Evolutionary conservation across 306 rosid species (phyloP), one percentile per base, ranked within the genome.

Genomic region (Argentina anserina): DNA sequence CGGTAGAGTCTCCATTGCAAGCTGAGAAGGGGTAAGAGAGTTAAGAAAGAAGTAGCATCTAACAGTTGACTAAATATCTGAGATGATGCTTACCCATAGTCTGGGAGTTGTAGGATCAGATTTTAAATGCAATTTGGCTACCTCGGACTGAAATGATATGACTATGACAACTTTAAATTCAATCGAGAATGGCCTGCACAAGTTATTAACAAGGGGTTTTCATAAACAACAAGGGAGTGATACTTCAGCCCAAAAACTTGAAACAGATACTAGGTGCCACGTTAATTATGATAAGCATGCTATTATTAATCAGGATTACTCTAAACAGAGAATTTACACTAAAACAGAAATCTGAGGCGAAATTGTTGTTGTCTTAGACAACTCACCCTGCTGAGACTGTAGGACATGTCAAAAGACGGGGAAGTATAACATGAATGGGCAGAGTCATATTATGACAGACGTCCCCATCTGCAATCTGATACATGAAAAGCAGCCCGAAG

Each of bases 391-490:
- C 97, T 34, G 83, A 83, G 80, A 85, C 84, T 61, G 96, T 91
- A 1, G 98, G 95, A 78, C 97, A 91, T 6, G 97, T 91, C 87
- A 94, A 72, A 59, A 94, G 97, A 37, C 98, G 98, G 18, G 98
- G 95, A 76, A 86, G 90, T 73, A 88, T 73, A 45, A 82, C 87
- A 76, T 91, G 86, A 75, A 91, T 91, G 52, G 97, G 97, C 58
- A 94, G 69, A 7, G 89, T 82, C 80, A 91, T 78, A 75, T 84
- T 82, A 39, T 78, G 87, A 60, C 90, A 84, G 29, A 91, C 83
- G 67, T 93, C 96, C 76, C 98, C 97, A 75, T 91, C 98, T 47
- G 96, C 98, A 69, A 94, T 86, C 97, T 94, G 84, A 47, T 60
- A 43, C 28, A 74, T 49, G 74, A 67, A 69, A 53, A 67, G 65